A percentile compares a stretch with the other conserved stretches of the same genome.
These are phyloP conservation scores for Talaromyces sp. DNA, from an alignment of 2,329 filamentous ascomycete genomes.

Conservation along the genomic window DNA sequence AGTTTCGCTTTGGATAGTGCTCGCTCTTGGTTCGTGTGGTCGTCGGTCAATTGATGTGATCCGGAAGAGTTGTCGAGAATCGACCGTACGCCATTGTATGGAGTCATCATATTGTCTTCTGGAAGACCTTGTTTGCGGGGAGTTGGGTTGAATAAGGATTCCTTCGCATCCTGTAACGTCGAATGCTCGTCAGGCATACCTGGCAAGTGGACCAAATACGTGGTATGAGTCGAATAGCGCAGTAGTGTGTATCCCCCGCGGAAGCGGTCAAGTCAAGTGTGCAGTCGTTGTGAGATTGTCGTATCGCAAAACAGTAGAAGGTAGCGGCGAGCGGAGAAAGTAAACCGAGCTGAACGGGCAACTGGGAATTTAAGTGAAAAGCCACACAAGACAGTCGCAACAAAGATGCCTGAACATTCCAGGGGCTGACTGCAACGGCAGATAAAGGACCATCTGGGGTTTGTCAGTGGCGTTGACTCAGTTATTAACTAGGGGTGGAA, in stretches of 20 bases:
- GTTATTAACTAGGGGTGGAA: not conserved
- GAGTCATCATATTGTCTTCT: constrained; percentile 14
- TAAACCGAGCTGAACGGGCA: not conserved
- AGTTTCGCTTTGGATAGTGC: constrained; percentile 49
- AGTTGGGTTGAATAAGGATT: not conserved
- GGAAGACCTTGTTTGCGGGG: constrained; percentile 14
- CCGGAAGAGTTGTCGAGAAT: constrained; percentile 15
- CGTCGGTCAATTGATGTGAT: constrained; percentile 2
- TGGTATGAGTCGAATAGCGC: not conserved
- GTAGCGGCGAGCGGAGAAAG: not conserved
- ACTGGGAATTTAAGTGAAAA: constrained; percentile 1
- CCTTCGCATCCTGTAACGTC: not conserved
- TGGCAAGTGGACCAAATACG: not conserved
- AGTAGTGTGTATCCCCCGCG: not conserved
- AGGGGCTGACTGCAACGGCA: not conserved
- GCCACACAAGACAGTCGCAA: not conserved
- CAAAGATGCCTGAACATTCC: not conserved
- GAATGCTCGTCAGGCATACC: constrained; percentile 7
- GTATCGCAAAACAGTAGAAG: not conserved
- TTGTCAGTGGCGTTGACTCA: not conserved
- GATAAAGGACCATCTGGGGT: constrained; percentile 4
- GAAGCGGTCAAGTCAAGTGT: not conserved
- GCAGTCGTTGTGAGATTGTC: not conserved
- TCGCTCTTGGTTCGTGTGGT: constrained; percentile 4
- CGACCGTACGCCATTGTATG: constrained; percentile 14